Percentiles rank a stretch among this genome's conserved stretches.
phyloP scores from a whole-genome alignment of 2,329 filamentous ascomycete species.

The Aureobasidium sp. region DNA sequence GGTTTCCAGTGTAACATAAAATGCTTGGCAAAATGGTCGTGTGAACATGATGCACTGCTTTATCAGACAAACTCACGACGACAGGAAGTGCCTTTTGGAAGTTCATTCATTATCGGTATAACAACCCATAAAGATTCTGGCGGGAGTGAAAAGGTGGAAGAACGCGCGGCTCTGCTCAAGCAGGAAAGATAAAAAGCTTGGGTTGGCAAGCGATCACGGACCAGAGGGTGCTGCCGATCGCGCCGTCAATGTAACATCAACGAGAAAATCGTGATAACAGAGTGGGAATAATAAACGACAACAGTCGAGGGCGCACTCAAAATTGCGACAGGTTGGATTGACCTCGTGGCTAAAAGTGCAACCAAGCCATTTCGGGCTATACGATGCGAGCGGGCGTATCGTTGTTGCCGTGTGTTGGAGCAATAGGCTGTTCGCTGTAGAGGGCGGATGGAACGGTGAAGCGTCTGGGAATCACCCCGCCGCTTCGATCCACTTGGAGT shows the following conservation, averaged over 20 bases:
- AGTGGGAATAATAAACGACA: not conserved
- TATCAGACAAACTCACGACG: not conserved
- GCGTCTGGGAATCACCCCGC: not conserved
- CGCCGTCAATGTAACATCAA: conserved; percentile 13
- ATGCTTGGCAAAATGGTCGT: not conserved
- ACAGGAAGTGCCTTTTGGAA: not conserved
- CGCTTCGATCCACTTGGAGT: not conserved
- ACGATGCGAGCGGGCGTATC: not conserved
- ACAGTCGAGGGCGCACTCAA: not conserved
- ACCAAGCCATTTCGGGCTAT: not conserved
- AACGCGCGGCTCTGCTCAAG: not conserved
- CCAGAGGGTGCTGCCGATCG: not conserved
- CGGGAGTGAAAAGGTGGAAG: not conserved
- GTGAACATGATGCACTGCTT: no score
- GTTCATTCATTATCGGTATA: not conserved
- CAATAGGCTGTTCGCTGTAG: not conserved
- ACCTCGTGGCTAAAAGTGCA: not conserved
- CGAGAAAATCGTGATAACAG: not conserved
- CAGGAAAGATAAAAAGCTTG: not conserved
- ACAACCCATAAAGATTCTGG: not conserved
- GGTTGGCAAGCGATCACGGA: not conserved
- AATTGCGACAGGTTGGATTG: not conserved
- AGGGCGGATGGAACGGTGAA: conserved; percentile 8
- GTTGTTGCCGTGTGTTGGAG: not conserved
- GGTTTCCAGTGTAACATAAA: not conserved